Evolutionary conservation across 164 flowering plant genomes (phyloP), one percentile per base, ranked within the genome.

Genomic region (Malania oleifera): DNA sequence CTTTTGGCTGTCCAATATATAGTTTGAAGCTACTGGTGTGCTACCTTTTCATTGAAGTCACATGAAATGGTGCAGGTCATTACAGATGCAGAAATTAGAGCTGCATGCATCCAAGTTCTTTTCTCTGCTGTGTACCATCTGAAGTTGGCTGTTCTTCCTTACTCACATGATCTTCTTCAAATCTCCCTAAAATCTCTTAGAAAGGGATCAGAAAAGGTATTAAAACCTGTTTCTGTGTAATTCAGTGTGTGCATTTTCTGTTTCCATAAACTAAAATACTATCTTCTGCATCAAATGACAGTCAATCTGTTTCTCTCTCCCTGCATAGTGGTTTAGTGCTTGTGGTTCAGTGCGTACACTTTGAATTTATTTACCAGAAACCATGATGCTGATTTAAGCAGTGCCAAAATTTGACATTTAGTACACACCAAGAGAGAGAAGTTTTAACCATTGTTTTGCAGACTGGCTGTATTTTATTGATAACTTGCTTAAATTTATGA

Each of bases 101-200:
- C 91, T 40, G 95, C 95, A 44, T 87, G 89, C 64, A 57, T 85
- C 37, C 95, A 85, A 73, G 83, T 90, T 69, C 61, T 90, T 23
- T 87, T 90, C 70, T 80, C 97, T 39, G 77, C 86, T 49, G 95
- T 82, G 15, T 90, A 76, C 71, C 92, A 90, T 70, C 77, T 90
- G 65, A 85, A 84, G 63, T 75, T 79, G 28, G 71, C 67, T 20
- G 64, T 87, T 67, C 73, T 75, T 73, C 87, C 92, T 52, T 79
- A 80, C 65, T 73, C 89, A 8, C 54, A 63, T 27, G 78, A 81
- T 63, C 78, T 90, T 62, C 69, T 87, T 52, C 77, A 68, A 52
- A 70, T 87, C 47, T 78, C 87, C 15, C 31, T 85, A 8, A 69
- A 73, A 57, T 82, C 79, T 57, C 86, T 90, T 17, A 37, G 45